A percentile compares a stretch with the other conserved stretches of the same genome.
phyloP scores from a whole-genome alignment of 2,329 filamentous ascomycete species.

The Escovopsis sp. region DNA sequence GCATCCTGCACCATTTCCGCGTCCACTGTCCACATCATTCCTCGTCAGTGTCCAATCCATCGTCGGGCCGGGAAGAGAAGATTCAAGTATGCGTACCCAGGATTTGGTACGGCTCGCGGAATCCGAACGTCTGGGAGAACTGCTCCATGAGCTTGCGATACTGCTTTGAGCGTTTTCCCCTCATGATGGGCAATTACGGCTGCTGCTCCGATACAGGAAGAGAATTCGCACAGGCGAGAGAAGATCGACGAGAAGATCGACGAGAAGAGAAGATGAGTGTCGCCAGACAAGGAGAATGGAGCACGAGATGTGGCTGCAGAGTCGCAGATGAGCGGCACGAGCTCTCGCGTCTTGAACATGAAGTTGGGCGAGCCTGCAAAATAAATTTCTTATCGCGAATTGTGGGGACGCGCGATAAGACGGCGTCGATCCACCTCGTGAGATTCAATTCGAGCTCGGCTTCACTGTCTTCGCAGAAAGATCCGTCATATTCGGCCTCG shows the following conservation, averaged over 20 bases:
- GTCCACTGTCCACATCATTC: slow-evolving; percentile 41
- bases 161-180: slow-evolving; percentile 37
- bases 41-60: too few relatives aligned
- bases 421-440: not conserved
- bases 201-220: not conserved
- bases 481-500: too few relatives aligned
- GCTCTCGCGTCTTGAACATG: not conserved
- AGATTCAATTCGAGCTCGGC: not conserved
- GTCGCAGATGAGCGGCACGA: too few relatives aligned
- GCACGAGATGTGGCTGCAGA: too few relatives aligned
- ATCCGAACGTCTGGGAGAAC: slow-evolving; percentile 74
- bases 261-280: too few relatives aligned
- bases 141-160: slow-evolving; percentile 81
- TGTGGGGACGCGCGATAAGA: slow-evolving; percentile 21
- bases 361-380: slow-evolving; percentile 11
- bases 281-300: too few relatives aligned
- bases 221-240: not conserved
- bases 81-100: slow-evolving; percentile 38
- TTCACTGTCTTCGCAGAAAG: too few relatives aligned
- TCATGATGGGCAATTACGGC: slow-evolving; percentile 19
- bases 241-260: too few relatives aligned
- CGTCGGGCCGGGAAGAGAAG: slow-evolving; percentile 5
- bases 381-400: slow-evolving; percentile 27
- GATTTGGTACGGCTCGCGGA: slow-evolving; percentile 89
- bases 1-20: slow-evolving; percentile 73